These are phyloP conservation scores for Cyberlindnera mississippiensis DNA, from an alignment of 805 yeast genomes.

Conservation along the genomic window DNA sequence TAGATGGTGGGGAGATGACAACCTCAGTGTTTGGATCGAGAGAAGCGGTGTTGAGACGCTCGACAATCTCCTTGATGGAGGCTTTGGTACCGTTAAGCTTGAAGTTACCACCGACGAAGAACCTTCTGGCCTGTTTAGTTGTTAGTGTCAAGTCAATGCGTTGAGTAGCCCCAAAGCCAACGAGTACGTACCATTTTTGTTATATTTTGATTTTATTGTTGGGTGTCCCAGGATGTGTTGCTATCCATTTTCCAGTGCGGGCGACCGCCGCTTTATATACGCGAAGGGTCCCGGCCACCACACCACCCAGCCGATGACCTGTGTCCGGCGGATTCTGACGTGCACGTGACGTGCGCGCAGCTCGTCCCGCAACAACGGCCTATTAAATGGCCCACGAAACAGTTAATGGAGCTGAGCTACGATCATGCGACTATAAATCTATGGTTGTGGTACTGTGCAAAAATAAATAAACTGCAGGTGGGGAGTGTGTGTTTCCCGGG, in stretches of 20 bases:
- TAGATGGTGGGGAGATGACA: slow-evolving; percentile 94
- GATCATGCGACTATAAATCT: too few relatives aligned
- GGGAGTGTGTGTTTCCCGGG: too few relatives aligned
- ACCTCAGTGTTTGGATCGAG: slow-evolving; percentile 82
- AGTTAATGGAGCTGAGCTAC: too few relatives aligned
- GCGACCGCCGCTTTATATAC: background rate
- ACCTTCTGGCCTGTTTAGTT: slow-evolving; percentile 62
- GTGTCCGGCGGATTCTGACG: background rate
- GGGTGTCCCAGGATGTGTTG: background rate
- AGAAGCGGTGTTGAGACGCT: slow-evolving; percentile 71
- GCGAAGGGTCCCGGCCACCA: background rate
- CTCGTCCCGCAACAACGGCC: background rate
- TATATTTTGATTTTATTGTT: background rate
- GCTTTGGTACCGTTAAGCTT: slow-evolving; percentile 94
- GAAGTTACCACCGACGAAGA: slow-evolving; percentile 99
- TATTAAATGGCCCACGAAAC: too few relatives aligned
- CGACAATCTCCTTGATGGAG: slow-evolving; percentile 80
- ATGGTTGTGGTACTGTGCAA: too few relatives aligned
- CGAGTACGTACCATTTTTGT: slow-evolving; percentile 1
- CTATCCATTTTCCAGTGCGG: background rate
- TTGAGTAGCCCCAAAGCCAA: background rate
- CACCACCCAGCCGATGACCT: background rate
- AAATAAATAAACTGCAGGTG: too few relatives aligned
- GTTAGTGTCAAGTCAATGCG: background rate
- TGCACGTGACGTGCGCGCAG: background rate